Evolutionary conservation across 164 flowering plant genomes (phyloP).

Genomic region (Paratinospora sagittata): DNA sequence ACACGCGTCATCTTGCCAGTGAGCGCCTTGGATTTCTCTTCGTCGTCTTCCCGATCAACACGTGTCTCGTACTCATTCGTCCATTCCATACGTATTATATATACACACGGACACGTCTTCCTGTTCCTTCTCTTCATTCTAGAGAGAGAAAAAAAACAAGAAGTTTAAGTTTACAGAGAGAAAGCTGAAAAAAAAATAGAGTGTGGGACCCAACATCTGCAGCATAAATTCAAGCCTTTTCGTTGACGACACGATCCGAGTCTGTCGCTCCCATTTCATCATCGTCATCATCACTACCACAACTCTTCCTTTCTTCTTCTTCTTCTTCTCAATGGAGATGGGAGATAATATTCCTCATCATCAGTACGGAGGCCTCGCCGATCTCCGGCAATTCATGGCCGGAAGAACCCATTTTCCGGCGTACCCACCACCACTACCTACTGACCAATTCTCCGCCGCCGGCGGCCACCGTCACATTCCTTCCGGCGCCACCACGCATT

Average conservation of each 20-base stretch:
- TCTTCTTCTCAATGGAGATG: constrained; percentile 33
- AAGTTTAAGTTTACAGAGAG: too few species aligned
- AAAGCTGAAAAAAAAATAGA: constrained; percentile 13
- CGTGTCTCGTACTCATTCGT: constrained; percentile 19
- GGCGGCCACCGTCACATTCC: constrained; percentile 28
- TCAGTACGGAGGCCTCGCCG: constrained; percentile 46
- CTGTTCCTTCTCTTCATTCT: constrained; percentile 3
- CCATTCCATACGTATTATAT: neutral
- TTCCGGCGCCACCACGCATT: constrained; percentile 26
- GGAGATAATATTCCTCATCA: constrained; percentile 35
- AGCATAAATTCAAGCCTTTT: constrained; percentile 50
- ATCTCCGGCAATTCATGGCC: constrained; percentile 56
- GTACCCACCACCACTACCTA: constrained; percentile 18
- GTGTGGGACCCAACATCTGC: constrained; percentile 41
- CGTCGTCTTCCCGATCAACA: constrained; percentile 13
- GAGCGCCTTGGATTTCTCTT: constrained; percentile 16
- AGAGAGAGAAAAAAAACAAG: constrained; percentile 16
- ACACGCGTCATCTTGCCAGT: constrained; percentile 30
- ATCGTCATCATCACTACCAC: neutral
- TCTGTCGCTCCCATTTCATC: constrained; percentile 43
- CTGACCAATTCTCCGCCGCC: constrained; percentile 30
- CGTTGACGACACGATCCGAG: constrained; percentile 84
- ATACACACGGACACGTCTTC: too few species aligned
- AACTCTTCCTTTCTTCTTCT: constrained; percentile 15
- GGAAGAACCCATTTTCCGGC: constrained; percentile 33